phyloP scores from a whole-genome alignment of 164 flowering plant genomes.

The Macadamia integrifolia region DNA sequence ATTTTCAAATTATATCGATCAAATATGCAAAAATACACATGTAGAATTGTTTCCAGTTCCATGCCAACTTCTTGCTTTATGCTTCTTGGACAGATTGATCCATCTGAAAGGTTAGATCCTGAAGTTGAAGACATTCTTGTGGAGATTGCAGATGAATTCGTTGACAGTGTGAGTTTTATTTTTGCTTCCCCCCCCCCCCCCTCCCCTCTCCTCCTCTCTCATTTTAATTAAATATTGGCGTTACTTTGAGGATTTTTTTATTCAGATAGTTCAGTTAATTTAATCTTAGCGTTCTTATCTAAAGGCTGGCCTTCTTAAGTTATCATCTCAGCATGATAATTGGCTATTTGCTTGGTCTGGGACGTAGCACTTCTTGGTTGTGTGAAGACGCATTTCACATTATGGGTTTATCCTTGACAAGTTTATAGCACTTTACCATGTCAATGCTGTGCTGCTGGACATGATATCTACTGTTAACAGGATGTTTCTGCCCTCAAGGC shows the following conservation, averaged over 20 bases:
- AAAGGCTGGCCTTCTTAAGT: neutral
- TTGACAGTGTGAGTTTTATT: slow-evolving; percentile 71
- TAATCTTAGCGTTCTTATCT: neutral
- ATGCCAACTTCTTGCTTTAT: neutral
- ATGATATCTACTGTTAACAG: too few relatives aligned
- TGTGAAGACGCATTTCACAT: neutral
- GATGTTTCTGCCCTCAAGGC: too few relatives aligned
- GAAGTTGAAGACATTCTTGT: slow-evolving; percentile 87
- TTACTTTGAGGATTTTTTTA: neutral
- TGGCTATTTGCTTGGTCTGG: neutral
- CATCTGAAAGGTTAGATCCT: slow-evolving; percentile 76
- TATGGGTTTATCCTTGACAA: neutral
- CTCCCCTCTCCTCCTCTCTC: neutral
- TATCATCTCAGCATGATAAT: neutral
- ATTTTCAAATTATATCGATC: too few relatives aligned
- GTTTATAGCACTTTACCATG: neutral
- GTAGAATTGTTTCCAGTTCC: neutral
- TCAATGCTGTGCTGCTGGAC: too few relatives aligned
- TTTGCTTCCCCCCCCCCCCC: neutral
- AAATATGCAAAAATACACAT: neutral
- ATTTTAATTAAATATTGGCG: neutral
- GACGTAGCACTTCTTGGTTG: neutral
- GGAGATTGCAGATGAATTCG: slow-evolving; percentile 91
- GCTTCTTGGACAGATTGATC: slow-evolving; percentile 58
- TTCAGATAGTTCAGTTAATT: neutral